Base-by-base conservation (phyloP, 2,329 filamentous ascomycete species). In the Penicillium sp. region DNA sequence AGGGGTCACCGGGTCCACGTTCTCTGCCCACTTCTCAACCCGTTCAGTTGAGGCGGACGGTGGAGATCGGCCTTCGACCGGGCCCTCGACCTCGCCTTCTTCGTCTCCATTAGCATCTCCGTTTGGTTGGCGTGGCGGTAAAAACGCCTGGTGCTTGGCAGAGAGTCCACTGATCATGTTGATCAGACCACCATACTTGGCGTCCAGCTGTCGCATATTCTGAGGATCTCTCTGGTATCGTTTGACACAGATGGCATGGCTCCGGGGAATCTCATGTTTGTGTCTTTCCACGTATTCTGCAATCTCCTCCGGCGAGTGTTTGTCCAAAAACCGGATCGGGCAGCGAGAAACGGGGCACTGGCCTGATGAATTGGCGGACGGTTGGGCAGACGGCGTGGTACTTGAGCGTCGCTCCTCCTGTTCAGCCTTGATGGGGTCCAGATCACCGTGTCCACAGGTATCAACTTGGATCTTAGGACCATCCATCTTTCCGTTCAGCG, bases 111-210 rank as follows among this genome's bases (percentile, higher is more conserved):
- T 67, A 53, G 63, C 62, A 47, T 61, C 67, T 54, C 63, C 62
- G 47, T 61, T 67, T 47, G 54, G 62, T 44, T 61, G 58, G 43
- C 65, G 63, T 38, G 82, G 80, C 45, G 89, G 89, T 26, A 96
- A 77, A 84, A 94, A 90, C 6, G 89, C 86, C 68, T 94, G 88
- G 68, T 97, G 93, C 63, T 95, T 90, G 59, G 87, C 83, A 45
- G 91, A 89, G 36, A 97, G 78, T 8, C 90, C 90, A 70, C 94
- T 87, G 56, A 97, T 95, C 93, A 97, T 96, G 74, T 85, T 95
- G 62, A 90, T 90, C 41, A 96, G 78, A 69, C 87, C 93, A 59
- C 90, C 91, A 69, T 96, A 97, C 71, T 96, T 97, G 57, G 90
- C 90, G 70, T 97, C 93, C 50, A 97, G 79, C 72, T 95, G 89